Percentiles rank a stretch among this genome's conserved stretches.
phyloP scores from a whole-genome alignment of 2,329 filamentous ascomycete genomes.

The Magnaporthiopsis incrustans region DNA sequence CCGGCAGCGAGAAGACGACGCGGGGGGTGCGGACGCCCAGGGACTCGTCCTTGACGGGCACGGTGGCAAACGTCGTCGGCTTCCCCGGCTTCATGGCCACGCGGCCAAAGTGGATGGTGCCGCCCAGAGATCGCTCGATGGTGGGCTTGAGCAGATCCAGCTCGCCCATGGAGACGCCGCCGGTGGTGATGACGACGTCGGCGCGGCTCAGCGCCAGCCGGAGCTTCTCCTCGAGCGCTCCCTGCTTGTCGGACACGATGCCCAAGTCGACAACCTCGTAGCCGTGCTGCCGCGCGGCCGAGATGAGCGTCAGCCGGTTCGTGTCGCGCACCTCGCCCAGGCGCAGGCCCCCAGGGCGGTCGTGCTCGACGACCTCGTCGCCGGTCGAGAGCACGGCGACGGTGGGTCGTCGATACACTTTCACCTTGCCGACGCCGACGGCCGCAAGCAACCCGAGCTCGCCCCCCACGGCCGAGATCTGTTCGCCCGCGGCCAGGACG shows the following conservation, averaged over 20 bases:
- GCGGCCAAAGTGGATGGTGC: conserved; percentile 91
- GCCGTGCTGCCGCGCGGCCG: conserved; percentile 64
- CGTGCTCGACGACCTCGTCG: conserved; percentile 81
- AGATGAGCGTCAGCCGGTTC: conserved; percentile 81
- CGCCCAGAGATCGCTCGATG: conserved; percentile 80
- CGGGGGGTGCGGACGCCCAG: conserved; percentile 52
- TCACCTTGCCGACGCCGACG: conserved; percentile 65
- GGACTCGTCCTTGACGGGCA: conserved; percentile 55
- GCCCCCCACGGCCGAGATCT: conserved; percentile 79
- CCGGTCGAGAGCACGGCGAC: conserved; percentile 89
- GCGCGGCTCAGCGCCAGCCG: conserved; percentile 64
- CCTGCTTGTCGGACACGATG: conserved; percentile 69
- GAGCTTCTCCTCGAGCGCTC: conserved; percentile 67
- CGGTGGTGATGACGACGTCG: conserved; percentile 84
- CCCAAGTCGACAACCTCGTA: conserved; percentile 79
- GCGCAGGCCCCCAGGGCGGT: conserved; percentile 51
- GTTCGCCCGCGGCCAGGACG: conserved; percentile 69
- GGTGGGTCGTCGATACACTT: conserved; percentile 66
- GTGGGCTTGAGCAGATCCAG: conserved; percentile 94
- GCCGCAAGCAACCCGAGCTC: conserved; percentile 87
- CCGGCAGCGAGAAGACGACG: conserved; percentile 81
- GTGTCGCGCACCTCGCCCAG: conserved; percentile 88
- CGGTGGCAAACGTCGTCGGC: conserved; percentile 90
- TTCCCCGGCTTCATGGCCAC: conserved; percentile 98
- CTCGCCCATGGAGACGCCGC: conserved; percentile 96